Evolutionary conservation across 352 stramenopile genomes (phyloP).

Genomic region (Pilasporangium apinafurcum): DNA sequence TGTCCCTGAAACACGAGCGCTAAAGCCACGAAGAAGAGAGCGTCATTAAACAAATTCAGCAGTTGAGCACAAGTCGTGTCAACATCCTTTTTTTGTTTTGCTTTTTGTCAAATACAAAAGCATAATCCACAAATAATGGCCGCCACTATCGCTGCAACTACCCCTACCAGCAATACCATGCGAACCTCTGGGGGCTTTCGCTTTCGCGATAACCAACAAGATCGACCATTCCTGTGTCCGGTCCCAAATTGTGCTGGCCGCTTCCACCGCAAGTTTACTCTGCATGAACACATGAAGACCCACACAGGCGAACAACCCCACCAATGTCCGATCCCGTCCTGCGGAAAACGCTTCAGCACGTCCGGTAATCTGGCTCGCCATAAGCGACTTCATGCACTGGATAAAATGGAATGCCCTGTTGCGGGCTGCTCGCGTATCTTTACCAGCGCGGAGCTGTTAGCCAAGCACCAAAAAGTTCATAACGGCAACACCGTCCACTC

Average conservation of each 20-base stretch:
- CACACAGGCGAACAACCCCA: constrained; percentile 73
- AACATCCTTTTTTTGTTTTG: too few relatives aligned
- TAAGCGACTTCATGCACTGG: constrained; percentile 13
- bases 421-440: constrained; percentile 2
- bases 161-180: too few relatives aligned
- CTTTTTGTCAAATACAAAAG: too few relatives aligned
- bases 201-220: background rate
- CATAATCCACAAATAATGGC: too few relatives aligned
- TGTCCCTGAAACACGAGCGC: too few relatives aligned
- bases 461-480: constrained; percentile 6
- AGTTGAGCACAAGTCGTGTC: too few relatives aligned
- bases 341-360: constrained; percentile 25
- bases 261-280: constrained; percentile 67
- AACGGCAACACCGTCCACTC: constrained; percentile 9
- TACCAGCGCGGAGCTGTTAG: constrained; percentile 3
- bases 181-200: too few relatives aligned
- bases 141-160: background rate
- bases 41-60: too few relatives aligned
- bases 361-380: constrained; percentile 22
- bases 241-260: constrained; percentile 21
- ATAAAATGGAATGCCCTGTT: constrained; percentile 3
- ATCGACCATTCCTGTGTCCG: constrained; percentile 1
- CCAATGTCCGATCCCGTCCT: constrained; percentile 13
- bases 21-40: too few relatives aligned
- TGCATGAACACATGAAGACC: constrained; percentile 72